These are phyloP conservation scores for Leccinum truebloodii DNA, from an alignment of 768 basidiomycete species.

Conservation along the genomic window DNA sequence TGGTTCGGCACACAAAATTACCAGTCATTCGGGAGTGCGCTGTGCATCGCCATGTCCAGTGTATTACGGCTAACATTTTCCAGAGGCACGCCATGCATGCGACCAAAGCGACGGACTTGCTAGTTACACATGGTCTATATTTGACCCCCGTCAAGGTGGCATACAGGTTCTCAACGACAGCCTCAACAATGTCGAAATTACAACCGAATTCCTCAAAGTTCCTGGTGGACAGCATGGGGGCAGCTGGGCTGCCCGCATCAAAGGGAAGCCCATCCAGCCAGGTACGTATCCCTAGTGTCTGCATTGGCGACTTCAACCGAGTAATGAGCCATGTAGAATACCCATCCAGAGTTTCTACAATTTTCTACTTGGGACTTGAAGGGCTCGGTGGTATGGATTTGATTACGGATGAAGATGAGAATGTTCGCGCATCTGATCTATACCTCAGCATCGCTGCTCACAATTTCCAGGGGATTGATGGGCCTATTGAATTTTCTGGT, in stretches of 20 bases:
- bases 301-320: conserved; percentile 24
- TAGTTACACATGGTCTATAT: conserved; percentile 84
- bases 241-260: conserved; percentile 86
- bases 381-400: conserved; percentile 82
- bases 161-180: conserved; percentile 82
- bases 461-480: conserved; percentile 64
- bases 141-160: conserved; percentile 84
- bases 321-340: conserved; percentile 30
- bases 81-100: conserved; percentile 83
- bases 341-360: conserved; percentile 67
- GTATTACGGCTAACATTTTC: conserved; percentile 3
- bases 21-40: conserved; percentile 64
- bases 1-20: conserved; percentile 94
- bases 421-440: conserved; percentile 48
- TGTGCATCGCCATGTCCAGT: conserved; percentile 2
- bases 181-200: conserved; percentile 81
- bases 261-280: conserved; percentile 71
- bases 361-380: conserved; percentile 89
- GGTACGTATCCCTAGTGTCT: conserved; percentile 38
- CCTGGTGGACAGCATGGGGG: conserved; percentile 80
- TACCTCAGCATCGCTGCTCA: conserved; percentile 9
- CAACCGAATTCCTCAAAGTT: conserved; percentile 85
- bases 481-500: conserved; percentile 69
- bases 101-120: conserved; percentile 84
- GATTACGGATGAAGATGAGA: conserved; percentile 72